These are phyloP conservation scores for Amaranthus cruentus DNA, from an alignment of 148 eudicot species.

Conservation along the genomic window DNA sequence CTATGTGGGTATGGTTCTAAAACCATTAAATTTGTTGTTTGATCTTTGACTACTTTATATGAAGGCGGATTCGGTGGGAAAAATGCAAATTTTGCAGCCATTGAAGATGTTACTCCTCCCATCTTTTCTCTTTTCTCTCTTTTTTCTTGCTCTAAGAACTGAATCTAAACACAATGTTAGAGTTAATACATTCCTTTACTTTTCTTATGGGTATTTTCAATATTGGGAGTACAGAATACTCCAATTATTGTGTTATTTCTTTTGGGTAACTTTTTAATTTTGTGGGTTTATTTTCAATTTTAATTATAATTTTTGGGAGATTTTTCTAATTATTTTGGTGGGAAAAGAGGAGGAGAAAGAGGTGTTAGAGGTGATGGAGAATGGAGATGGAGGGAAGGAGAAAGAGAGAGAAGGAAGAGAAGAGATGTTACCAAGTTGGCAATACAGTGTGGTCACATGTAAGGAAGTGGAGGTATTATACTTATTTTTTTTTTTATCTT, in stretches of 20 bases:
- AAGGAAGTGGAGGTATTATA: constrained; percentile 9
- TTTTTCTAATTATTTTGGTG: not conserved
- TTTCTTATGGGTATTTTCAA: not conserved
- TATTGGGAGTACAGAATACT: not conserved
- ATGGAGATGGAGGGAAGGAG: not conserved
- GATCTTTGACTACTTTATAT: constrained; percentile 55
- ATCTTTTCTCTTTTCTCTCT: constrained; percentile 26
- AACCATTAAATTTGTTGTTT: constrained; percentile 49
- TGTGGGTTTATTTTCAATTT: not conserved
- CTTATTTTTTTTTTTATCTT: not conserved
- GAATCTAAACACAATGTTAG: constrained; percentile 17
- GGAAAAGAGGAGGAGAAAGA: not conserved
- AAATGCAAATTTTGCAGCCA: constrained; percentile 94
- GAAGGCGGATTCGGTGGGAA: constrained; percentile 92
- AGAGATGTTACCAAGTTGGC: constrained; percentile 20
- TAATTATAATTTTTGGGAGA: too few relatives aligned
- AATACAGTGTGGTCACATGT: constrained; percentile 16
- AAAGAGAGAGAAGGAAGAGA: not conserved
- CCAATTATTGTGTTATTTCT: not conserved
- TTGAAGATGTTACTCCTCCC: constrained; percentile 98
- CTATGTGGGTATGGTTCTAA: constrained; percentile 71
- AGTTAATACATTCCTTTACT: constrained; percentile 25
- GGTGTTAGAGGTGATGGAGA: not conserved
- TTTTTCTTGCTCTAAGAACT: constrained; percentile 6
- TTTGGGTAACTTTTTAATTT: not conserved